Base-by-base conservation (phyloP, 257 asterid species). In the Lycium barbarum region DNA sequence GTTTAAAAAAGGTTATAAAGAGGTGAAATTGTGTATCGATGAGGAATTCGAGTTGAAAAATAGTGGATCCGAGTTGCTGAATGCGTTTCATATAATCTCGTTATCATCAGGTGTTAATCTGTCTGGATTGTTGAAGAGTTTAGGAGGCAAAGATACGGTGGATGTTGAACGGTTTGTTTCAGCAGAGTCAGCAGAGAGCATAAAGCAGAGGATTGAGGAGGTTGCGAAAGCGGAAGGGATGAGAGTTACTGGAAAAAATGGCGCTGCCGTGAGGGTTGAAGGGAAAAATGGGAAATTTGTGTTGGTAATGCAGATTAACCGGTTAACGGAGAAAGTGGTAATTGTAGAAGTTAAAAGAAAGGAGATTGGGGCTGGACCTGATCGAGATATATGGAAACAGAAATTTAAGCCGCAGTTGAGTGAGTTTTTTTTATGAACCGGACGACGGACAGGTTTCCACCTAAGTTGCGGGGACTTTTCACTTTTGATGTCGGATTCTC, bases 301-400 rank as follows among this genome's bases (percentile, higher is more conserved):
- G 0, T 66, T 90, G 17, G 88, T 85, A 78, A 86, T 89, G 17
- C 90, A 89, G 88, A 88, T 92, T 33, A 88, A 89, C 88, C 92
- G 90, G 91, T 54, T 94, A 65, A 94, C 98, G 88, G 93, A 89
- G 36, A 84, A 92, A 79, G 90, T 93, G 88, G 93, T 91, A 55
- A 84, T 94, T 83, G 93, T 94, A 81, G 95, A 91, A 87, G 89
- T 92, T 43, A 93, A 81, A 73, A 84, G 89, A 11, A 71, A 78
- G 55, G 88, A 82, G 53, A 36, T 45, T 1, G 86, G 87, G 18
- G 57, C 73, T 81, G 92, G 85, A 81, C 58, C 40, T 72, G 91
- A 91, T 43, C 86, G 53, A 13, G 92, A 89, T 80, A 8, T 90
- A n/a, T 94, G 98, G 98, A 80, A 45, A 26, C 85, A 82, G 7